Base-by-base conservation (phyloP, 352 stramenopile species). In the Pythium apleroticum region DNA sequence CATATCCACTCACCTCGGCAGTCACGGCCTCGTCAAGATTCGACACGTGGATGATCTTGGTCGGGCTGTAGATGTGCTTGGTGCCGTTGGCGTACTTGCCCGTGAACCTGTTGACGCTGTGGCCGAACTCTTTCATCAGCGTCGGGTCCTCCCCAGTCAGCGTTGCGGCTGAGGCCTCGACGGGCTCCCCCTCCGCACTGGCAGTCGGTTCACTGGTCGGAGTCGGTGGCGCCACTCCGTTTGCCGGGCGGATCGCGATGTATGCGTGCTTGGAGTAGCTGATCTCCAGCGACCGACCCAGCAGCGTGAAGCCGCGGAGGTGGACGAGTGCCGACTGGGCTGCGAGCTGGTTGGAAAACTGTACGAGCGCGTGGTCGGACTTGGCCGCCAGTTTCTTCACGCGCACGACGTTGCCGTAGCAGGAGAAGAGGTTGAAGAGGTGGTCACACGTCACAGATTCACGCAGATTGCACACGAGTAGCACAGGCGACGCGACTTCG, bases 361-460 rank as follows among this genome's bases (percentile, higher is more conserved):
- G 80, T 25, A 89, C 64, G 15, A 89, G 64, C 11, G 80, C 80
- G 39, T 89, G 80, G 59, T 86, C 80, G 6, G 75, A 67, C 52
- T 89, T 89, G 28, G 58, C 68, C 20, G 63, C 75, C 30, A 89
- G 69, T 52, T 85, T 88, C 71, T 88, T 88, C 54, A 89, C 60
- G 33, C 78, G 80, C 11, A 69, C 60, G 7, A 89, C 77, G 65
- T 89, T 88, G 20, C 80, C 80, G 35, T 89, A 89, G 55, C 78
- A 89, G 20, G 80, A 89, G 30, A 89, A 89, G 17, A 89, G 59
- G 52, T 89, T 86, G 75, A 89, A 89, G 2, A 89, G 46, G 24
- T 85, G 68, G 52, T 89, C 78, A 63, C 80, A 89, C 19, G 78
- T 77, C 56, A 86, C 69, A 28, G 64, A 72, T 30, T 85, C 73